phyloP scores from a whole-genome alignment of 2,329 filamentous ascomycete species.

The Nakataea oryzae region DNA sequence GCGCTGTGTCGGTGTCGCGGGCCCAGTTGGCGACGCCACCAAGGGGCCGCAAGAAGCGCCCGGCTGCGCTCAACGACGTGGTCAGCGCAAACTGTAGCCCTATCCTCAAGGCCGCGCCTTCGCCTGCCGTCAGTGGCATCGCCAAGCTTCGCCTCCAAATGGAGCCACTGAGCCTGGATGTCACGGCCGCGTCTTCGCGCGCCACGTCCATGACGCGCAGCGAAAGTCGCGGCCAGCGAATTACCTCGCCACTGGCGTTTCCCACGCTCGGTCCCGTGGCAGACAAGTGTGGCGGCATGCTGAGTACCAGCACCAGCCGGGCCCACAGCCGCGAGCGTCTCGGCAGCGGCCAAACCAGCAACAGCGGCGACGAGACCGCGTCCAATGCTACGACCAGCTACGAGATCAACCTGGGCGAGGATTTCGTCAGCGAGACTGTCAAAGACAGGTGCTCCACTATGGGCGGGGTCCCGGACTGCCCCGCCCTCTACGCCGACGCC shows the following conservation, averaged over 20 bases:
- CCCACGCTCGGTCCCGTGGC: neutral
- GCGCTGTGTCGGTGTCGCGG: constrained; percentile 13
- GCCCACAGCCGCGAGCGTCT: constrained; percentile 49
- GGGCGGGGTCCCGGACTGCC: neutral
- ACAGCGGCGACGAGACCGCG: constrained; percentile 53
- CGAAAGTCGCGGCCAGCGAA: constrained; percentile 30
- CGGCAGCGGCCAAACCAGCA: constrained; percentile 40
- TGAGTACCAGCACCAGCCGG: constrained; percentile 35
- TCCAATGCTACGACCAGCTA: constrained; percentile 71
- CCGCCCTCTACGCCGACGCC: constrained; percentile 22
- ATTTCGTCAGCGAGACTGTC: constrained; percentile 56
- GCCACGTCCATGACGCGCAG: constrained; percentile 40
- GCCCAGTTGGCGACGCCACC: constrained; percentile 10
- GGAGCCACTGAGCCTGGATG: constrained; percentile 62
- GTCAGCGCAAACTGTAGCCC: constrained; percentile 56
- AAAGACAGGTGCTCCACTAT: neutral
- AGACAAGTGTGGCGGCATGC: neutral
- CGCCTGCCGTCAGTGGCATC: constrained; percentile 59
- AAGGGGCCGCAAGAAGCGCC: constrained; percentile 25
- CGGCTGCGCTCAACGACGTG: constrained; percentile 39
- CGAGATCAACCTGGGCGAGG: constrained; percentile 72
- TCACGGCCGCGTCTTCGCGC: constrained; percentile 32
- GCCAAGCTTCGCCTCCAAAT: constrained; percentile 73
- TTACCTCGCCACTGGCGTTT: constrained; percentile 13
- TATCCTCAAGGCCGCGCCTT: constrained; percentile 35